Conservation (phyloP, 1,139 yeast genomes). For the Taiozyma sp. region DNA sequence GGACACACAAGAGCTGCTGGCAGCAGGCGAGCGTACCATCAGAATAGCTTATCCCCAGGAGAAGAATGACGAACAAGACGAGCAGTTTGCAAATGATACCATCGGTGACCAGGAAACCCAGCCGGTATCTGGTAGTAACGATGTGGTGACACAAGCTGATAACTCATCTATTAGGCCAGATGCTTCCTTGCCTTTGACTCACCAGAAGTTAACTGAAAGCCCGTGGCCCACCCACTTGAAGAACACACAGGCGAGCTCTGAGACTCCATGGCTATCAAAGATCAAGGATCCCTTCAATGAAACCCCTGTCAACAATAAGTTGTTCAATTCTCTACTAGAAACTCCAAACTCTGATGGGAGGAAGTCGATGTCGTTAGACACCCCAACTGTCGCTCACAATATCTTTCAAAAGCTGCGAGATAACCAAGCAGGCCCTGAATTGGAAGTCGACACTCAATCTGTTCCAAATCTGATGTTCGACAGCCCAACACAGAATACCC, state of each 20-base stretch:
- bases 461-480: slow-evolving; percentile 17
- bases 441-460: slow-evolving; percentile 20
- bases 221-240: slow-evolving; percentile 19
- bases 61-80: background rate
- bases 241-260: slow-evolving; percentile 19
- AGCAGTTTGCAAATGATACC: background rate
- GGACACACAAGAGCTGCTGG: slow-evolving; percentile 14
- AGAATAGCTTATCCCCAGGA: background rate
- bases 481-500: slow-evolving; percentile 6
- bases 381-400: slow-evolving; percentile 16
- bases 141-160: slow-evolving; percentile 3
- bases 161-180: slow-evolving; percentile 1
- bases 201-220: slow-evolving; percentile 7
- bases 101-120: background rate
- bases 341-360: slow-evolving; percentile 10
- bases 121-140: background rate
- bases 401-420: slow-evolving; percentile 20
- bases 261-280: slow-evolving; percentile 23
- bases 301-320: slow-evolving; percentile 12
- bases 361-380: background rate
- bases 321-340: slow-evolving; percentile 1
- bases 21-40: background rate
- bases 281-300: slow-evolving; percentile 25
- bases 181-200: background rate
- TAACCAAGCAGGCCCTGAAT: slow-evolving; percentile 13